Percentiles rank a stretch among this genome's conserved stretches.
Conservation (phyloP, 768 basidiomycete species). For the Leccinum barrowsii region DNA sequence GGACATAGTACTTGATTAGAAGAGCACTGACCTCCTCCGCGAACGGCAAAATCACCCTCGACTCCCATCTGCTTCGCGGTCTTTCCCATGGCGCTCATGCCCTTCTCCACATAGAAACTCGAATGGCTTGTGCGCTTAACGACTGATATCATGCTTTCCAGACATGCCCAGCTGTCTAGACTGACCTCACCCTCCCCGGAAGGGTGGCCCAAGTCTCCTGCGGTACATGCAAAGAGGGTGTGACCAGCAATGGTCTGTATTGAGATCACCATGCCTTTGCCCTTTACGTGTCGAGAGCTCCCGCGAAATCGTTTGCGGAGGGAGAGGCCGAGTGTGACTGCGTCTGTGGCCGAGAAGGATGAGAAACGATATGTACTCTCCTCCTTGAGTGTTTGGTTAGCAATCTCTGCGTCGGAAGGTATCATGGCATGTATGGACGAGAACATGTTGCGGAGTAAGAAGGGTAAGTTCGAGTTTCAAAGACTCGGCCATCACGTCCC, state of each 20-base stretch:
- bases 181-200: constrained; percentile 73
- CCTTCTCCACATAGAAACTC: constrained; percentile 83
- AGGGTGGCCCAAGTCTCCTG: constrained; percentile 69
- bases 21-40: constrained; percentile 67
- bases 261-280: constrained; percentile 78
- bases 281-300: constrained; percentile 65
- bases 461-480: neutral
- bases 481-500: neutral
- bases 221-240: constrained; percentile 77
- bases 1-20: neutral
- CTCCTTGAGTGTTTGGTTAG: constrained; percentile 65
- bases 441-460: constrained; percentile 46
- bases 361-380: constrained; percentile 69
- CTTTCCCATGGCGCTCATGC: constrained; percentile 81
- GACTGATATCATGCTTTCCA: constrained; percentile 78
- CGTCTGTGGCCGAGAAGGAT: constrained; percentile 73
- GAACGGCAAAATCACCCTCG: constrained; percentile 58
- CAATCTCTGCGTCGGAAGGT: constrained; percentile 70
- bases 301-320: constrained; percentile 81
- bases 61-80: constrained; percentile 69
- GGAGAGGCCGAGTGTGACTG: constrained; percentile 75
- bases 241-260: constrained; percentile 79
- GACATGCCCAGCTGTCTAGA: constrained; percentile 72
- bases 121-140: constrained; percentile 81
- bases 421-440: constrained; percentile 57